Evolutionary conservation across 495 filamentous ascomycete genomes (phyloP), one percentile per base, ranked within the genome.

Genomic region (Sabuloglossum arenarium): DNA sequence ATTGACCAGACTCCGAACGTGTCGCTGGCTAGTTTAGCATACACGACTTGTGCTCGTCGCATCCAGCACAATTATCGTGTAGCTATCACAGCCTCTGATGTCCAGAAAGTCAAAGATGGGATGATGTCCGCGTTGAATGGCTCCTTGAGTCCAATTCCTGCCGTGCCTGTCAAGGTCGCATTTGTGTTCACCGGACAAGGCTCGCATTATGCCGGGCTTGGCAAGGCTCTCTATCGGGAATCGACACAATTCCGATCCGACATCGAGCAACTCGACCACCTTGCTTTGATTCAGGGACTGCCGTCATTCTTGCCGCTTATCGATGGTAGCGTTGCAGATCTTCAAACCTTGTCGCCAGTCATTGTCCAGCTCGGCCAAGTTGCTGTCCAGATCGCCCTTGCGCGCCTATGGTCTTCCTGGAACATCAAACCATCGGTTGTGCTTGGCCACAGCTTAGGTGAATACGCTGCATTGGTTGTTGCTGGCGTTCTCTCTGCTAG

Each of bases 391-490:
- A 71, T 73, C 43, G 71, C 71, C 0, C 62, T 72, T 6, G 56
- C 58, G 1, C 49, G 58, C 3, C 56, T 70, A 3, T 70, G 63
- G 67, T 46, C 29, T 24, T 66, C 68, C 8, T 70, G 63, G 64
- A 66, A 65, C 23, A 49, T 72, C 14, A 31, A 54, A 21, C 68
- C 70, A 11, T 56, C 19, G 29, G 82, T 80, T 39, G 85, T 94
- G 1, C 71, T 94, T 34, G 89, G 89, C 24, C 89, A 96, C 70
- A 93, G 86, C 65, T 62, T 81, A 12, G 88, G 88, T 57, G 88
- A 95, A 65, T 94, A 90, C 68, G 86, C 88, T 49, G 88, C 89
- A 16, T 71, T 94, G 1, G 75, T 89, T 62, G 79, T 82, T 32
- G 79, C 88, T 19, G 88, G 86, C 53, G 80, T 94, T 14, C 68